These are phyloP conservation scores for Boletus rubroflammeus DNA, from an alignment of 768 basidiomycete genomes.

Conservation along the genomic window DNA sequence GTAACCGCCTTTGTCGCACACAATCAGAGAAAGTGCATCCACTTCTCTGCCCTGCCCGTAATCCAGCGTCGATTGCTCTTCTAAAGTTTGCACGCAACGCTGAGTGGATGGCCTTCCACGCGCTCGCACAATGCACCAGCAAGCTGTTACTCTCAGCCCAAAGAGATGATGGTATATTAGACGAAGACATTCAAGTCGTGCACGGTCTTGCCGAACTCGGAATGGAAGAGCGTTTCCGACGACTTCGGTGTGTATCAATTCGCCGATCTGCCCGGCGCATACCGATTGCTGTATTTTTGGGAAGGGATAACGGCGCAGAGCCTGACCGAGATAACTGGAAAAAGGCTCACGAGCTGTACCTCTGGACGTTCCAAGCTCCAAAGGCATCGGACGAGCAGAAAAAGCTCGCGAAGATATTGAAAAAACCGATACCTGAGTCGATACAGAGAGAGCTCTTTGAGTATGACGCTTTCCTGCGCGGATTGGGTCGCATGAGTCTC, in stretches of 20 bases:
- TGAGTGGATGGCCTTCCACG: slow-evolving; percentile 70
- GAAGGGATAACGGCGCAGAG: slow-evolving; percentile 39
- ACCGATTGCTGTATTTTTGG: not conserved
- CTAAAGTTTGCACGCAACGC: slow-evolving; percentile 55
- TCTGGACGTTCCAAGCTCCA: slow-evolving; percentile 63
- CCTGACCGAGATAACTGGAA: slow-evolving; percentile 69
- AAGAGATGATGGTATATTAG: slow-evolving; percentile 34
- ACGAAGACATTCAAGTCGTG: slow-evolving; percentile 53
- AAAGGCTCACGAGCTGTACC: slow-evolving; percentile 53
- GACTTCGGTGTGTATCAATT: slow-evolving; percentile 14
- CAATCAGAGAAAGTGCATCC: slow-evolving; percentile 65
- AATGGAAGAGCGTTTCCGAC: slow-evolving; percentile 62
- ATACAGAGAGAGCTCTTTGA: slow-evolving; percentile 62
- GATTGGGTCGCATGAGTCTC: slow-evolving; percentile 74
- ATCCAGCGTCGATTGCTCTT: slow-evolving; percentile 62
- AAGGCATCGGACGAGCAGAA: slow-evolving; percentile 47
- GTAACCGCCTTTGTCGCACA: slow-evolving; percentile 71
- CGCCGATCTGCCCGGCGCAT: not conserved
- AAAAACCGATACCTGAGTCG: slow-evolving; percentile 42
- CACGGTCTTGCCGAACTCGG: slow-evolving; percentile 67
- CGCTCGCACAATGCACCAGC: slow-evolving; percentile 64
- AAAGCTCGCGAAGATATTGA: slow-evolving; percentile 55
- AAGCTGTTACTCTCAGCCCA: slow-evolving; percentile 56
- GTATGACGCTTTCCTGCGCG: slow-evolving; percentile 71
- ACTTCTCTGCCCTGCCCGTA: slow-evolving; percentile 70